A percentile compares a stretch with the other conserved stretches of the same genome.
Evolutionary conservation across 306 rosid genomes (phyloP).

Genomic region (Prunus mira): DNA sequence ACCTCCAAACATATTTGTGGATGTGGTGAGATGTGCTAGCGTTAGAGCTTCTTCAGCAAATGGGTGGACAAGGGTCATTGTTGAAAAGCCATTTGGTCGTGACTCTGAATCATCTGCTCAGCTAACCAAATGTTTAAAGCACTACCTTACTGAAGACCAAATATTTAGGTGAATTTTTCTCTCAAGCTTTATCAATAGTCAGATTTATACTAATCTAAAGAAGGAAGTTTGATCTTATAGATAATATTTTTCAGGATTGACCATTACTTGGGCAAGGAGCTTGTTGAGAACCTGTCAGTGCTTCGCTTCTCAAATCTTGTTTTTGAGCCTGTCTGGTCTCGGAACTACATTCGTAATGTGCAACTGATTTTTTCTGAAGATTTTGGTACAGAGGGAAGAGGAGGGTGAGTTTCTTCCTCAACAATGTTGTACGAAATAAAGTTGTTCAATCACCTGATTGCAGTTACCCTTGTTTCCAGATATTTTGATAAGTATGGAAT

Average conservation of each 20-base stretch:
- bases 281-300: slow-evolving; percentile 90
- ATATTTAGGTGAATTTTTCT: slow-evolving; percentile 68
- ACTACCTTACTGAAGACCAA: slow-evolving; percentile 83
- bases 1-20: slow-evolving; percentile 91
- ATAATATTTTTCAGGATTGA: slow-evolving; percentile 64
- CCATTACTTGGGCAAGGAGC: slow-evolving; percentile 99
- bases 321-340: slow-evolving; percentile 93
- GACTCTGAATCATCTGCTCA: slow-evolving; percentile 80
- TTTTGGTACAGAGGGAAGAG: slow-evolving; percentile 96
- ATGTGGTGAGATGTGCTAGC: slow-evolving; percentile 80
- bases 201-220: slow-evolving; percentile 4
- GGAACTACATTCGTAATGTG: slow-evolving; percentile 85
- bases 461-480: slow-evolving; percentile 36
- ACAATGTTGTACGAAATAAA: slow-evolving; percentile 9
- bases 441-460: slow-evolving; percentile 7
- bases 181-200: slow-evolving; percentile 1
- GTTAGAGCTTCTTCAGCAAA: slow-evolving; percentile 69
- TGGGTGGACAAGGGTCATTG: slow-evolving; percentile 98
- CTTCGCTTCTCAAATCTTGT: slow-evolving; percentile 98
- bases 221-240: slow-evolving; percentile 23
- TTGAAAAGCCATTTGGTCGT: slow-evolving; percentile 96
- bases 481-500: slow-evolving; percentile 89
- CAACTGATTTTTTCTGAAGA: slow-evolving; percentile 97
- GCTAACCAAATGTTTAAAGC: slow-evolving; percentile 74
- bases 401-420: slow-evolving; percentile 60